phyloP scores from a whole-genome alignment of 148 eudicot genomes.

The Nyssa sinensis region DNA sequence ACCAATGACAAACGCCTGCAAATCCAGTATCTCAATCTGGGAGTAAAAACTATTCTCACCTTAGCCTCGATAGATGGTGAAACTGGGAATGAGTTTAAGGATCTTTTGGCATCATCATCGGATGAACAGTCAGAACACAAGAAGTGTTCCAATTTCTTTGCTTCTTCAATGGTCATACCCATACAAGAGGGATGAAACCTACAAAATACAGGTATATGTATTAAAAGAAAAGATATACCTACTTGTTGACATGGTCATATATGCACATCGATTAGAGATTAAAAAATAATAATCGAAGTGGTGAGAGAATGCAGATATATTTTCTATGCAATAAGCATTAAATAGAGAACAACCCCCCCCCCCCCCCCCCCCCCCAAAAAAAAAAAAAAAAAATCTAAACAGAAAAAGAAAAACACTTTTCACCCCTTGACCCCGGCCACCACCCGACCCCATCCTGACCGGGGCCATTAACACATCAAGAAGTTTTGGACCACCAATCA shows the following conservation, averaged over 20 bases:
- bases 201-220: conserved; percentile 15
- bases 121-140: conserved; percentile 78
- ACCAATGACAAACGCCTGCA: too few relatives aligned
- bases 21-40: conserved; percentile 7
- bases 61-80: conserved; percentile 53
- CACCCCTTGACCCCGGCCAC: too few relatives aligned
- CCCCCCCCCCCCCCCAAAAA: too few relatives aligned
- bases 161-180: conserved; percentile 95
- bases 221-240: background rate
- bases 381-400: too few relatives aligned
- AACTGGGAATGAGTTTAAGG: conserved; percentile 48
- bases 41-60: conserved; percentile 40
- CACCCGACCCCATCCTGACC: too few relatives aligned
- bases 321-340: too few relatives aligned
- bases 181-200: conserved; percentile 98
- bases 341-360: too few relatives aligned
- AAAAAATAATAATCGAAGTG: too few relatives aligned
- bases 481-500: too few relatives aligned
- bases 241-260: background rate
- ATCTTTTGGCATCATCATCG: conserved; percentile 63
- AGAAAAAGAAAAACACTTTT: too few relatives aligned
- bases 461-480: too few relatives aligned
- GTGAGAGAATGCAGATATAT: background rate
- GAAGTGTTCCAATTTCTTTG: conserved; percentile 82
- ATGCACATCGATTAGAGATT: background rate